Evolutionary conservation across 106 monocot genomes (phyloP), one percentile per base, ranked within the genome.

Genomic region (Chionographis japonica): DNA sequence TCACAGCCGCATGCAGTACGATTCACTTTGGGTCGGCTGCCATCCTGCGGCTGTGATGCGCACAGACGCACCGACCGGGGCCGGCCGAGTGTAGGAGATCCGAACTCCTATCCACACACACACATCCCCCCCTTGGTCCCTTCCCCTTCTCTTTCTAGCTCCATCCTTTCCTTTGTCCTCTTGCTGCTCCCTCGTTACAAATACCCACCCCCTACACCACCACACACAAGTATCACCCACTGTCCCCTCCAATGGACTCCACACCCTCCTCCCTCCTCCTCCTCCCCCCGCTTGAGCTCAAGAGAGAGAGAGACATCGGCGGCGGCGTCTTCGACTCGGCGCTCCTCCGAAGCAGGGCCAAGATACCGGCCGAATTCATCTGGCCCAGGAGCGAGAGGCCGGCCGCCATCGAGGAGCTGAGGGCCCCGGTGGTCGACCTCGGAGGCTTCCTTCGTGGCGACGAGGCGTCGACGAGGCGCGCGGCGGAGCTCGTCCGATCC

Each of bases 351-450:
- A 43, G 65, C 15, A 71, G 80, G 52, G 8, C 68, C 50, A 80
- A 72, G 49, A 91, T 91, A 18, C 91, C 91, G 0, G 50, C 14
- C 15, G 68, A 84, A n/a, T 91, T 91, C 87, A 56, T 91, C 36
- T 91, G 91, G 87, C 91, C 84, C 0, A 27, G 11, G 20, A 8
- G 8, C 35, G 84, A 79, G 4, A 63, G 84, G 16, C 40, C 62
- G 8, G 7, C 37, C 62, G 12, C 46, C 2, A 6, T 42, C 6
- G 60, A 73, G 20, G 83, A 86, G 59, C 92, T 84, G 52, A 27
- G 74, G 18, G 80, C 72, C 1, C 83, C 83, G 11, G 64, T 88
- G 8, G 50, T 88, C 41, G 84, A 91, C 77, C 76, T 91, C 37
- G 9, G 27, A 2, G 85, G 78, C 7, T 78, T 87, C 75, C 40